Base-by-base conservation (phyloP, 2,329 filamentous ascomycete species). In the Fonsecaea multimorphosa region DNA sequence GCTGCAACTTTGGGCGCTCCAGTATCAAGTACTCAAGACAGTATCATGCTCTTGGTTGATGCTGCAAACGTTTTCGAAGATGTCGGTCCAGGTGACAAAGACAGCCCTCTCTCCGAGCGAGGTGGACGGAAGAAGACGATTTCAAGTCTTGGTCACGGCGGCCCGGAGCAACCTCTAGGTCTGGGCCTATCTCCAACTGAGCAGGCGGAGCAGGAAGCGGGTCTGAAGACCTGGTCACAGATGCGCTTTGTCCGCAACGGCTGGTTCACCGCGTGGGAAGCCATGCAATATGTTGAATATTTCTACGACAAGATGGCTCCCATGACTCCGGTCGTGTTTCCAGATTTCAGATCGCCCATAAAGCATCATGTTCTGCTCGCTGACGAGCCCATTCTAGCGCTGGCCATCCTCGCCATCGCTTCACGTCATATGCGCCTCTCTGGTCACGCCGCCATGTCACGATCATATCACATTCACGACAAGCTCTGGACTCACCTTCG, bases 161-260 rank as follows among this genome's bases (percentile, higher is more conserved):
- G 61, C 1, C 63, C 67, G 16, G 58, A 61, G 16, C 80, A 85
- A 49, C 67, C 65, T 12, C 65, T 29, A 8, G 65, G 36, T 22
- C 34, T 60, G 5, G 65, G 67, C 8, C 49, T 66, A 3, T 60
- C 63, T 16, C 68, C 67, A 34, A 53, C 66, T 46, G 63, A 70
- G 54, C 78, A 81, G 64, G 71, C 76, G 2, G 76, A 78, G 32
- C 78, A 76, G 71, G 80, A 85, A 49, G 87, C 91, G 64, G 93
- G 93, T 0, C 80, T 97, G 66, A 89, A 87, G 73, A 90, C 92
- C n/a, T 99, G 95, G 95, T 88, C 89, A 1, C 85, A 92, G 69
- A 93, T 97, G 76, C 89, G 93, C 51, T 98, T 98, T 75, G 94
- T 98, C n/a, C 89, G 93, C 61, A 93, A 93, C 8, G 95, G 95